Conservation (phyloP, 306 rosid species). For the Clitoria ternatea region DNA sequence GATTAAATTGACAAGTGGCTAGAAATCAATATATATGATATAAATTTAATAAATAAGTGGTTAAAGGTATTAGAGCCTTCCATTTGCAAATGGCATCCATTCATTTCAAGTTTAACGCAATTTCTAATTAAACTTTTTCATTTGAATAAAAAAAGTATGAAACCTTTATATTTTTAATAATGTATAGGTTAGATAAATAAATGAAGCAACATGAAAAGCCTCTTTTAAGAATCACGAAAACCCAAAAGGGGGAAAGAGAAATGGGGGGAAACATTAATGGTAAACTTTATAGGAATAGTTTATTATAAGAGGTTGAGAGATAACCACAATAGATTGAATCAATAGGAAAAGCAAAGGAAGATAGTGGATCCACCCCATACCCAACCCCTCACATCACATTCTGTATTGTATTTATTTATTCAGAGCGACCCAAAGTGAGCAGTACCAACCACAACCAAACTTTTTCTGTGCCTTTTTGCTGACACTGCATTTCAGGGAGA, state of each 20-base stretch:
- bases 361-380: background rate
- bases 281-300: background rate
- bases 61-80: no score
- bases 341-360: background rate
- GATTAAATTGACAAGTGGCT: no score
- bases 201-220: no score
- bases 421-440: background rate
- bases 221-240: background rate
- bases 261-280: background rate
- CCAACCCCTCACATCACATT: background rate
- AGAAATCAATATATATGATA: no score
- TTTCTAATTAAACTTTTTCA: no score
- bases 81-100: no score
- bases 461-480: background rate
- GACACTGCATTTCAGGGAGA: background rate
- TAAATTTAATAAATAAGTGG: no score
- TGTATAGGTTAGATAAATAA: no score
- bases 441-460: background rate
- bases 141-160: no score
- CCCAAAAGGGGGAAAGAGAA: background rate
- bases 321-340: background rate
- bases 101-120: no score
- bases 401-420: background rate
- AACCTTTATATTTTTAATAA: no score
- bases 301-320: background rate